phyloP scores from a whole-genome alignment of 495 filamentous ascomycete species.

The Aspergillus cristatus region DNA sequence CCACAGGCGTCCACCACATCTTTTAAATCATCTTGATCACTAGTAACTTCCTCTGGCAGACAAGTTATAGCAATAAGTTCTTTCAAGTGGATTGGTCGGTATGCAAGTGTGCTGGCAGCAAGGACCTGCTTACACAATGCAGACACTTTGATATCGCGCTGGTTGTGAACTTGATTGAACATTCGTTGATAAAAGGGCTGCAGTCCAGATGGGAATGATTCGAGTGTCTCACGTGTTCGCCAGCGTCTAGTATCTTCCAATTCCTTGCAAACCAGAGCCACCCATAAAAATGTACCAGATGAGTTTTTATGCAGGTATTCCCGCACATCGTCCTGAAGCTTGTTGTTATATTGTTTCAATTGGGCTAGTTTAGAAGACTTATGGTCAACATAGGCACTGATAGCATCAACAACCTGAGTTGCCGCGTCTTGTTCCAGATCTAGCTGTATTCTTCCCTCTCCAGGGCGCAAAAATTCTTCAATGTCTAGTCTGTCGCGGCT shows the following conservation, averaged over 20 bases:
- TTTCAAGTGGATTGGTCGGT: not conserved
- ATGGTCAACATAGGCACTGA: too few relatives aligned
- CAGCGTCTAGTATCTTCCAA: not conserved
- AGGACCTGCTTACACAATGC: not conserved
- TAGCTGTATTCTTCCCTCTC: too few relatives aligned
- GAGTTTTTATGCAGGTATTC: too few relatives aligned
- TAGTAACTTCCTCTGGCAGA: too few relatives aligned
- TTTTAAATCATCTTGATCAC: too few relatives aligned
- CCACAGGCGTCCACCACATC: not conserved
- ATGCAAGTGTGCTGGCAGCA: not conserved
- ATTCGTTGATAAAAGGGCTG: conserved; percentile 9
- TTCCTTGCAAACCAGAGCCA: conserved; percentile 19
- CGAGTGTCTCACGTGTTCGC: conserved; percentile 2
- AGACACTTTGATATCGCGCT: too few relatives aligned
- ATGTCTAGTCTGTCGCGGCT: conserved; percentile 12
- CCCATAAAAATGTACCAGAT: conserved; percentile 28
- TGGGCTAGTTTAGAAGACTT: too few relatives aligned
- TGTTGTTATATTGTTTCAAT: too few relatives aligned
- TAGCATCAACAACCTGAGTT: too few relatives aligned
- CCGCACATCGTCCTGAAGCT: too few relatives aligned
- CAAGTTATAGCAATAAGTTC: not conserved
- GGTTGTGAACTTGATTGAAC: conserved; percentile 7
- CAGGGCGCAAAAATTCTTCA: too few relatives aligned
- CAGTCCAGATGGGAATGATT: conserved; percentile 9
- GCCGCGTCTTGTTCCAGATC: too few relatives aligned